A percentile compares a stretch with the other conserved stretches of the same genome.
Evolutionary conservation across 2,329 filamentous ascomycete genomes (phyloP).

Genomic region (Arthrocladium fulminans): DNA sequence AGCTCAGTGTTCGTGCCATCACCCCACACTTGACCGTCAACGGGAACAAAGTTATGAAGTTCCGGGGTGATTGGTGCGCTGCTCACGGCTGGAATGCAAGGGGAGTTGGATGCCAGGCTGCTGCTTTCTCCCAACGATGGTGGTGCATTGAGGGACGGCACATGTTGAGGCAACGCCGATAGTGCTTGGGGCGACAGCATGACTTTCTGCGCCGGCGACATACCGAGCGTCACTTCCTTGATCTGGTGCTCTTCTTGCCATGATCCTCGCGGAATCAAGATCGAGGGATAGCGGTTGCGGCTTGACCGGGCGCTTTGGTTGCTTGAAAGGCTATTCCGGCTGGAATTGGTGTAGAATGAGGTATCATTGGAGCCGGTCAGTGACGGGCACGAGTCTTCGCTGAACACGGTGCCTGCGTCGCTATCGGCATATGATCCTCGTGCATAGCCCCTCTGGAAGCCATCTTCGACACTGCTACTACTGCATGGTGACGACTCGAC

Average conservation of each 20-base stretch:
- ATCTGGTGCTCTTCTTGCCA: slow-evolving; percentile 46
- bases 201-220: slow-evolving; percentile 46
- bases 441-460: slow-evolving; percentile 62
- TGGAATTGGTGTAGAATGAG: slow-evolving; percentile 37
- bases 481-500: slow-evolving; percentile 44
- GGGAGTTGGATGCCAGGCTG: slow-evolving; percentile 77
- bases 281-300: slow-evolving; percentile 46
- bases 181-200: slow-evolving; percentile 68
- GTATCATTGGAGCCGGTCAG: slow-evolving; percentile 39
- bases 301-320: slow-evolving; percentile 29
- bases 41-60: slow-evolving; percentile 35
- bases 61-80: slow-evolving; percentile 81
- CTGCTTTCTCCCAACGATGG: slow-evolving; percentile 79
- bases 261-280: slow-evolving; percentile 50
- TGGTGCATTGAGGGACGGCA: slow-evolving; percentile 68
- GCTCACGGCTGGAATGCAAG: slow-evolving; percentile 42
- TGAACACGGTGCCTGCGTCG: slow-evolving; percentile 60
- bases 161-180: slow-evolving; percentile 59
- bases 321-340: slow-evolving; percentile 28
- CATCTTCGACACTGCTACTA: slow-evolving; percentile 55
- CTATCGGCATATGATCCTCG: slow-evolving; percentile 79
- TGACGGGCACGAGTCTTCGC: slow-evolving; percentile 34
- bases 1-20: not conserved
- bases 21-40: slow-evolving; percentile 17
- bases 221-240: slow-evolving; percentile 40